Evolutionary conservation across 495 filamentous ascomycete species (phyloP), one percentile per base, ranked within the genome.

Genomic region (Terfezia boudieri): DNA sequence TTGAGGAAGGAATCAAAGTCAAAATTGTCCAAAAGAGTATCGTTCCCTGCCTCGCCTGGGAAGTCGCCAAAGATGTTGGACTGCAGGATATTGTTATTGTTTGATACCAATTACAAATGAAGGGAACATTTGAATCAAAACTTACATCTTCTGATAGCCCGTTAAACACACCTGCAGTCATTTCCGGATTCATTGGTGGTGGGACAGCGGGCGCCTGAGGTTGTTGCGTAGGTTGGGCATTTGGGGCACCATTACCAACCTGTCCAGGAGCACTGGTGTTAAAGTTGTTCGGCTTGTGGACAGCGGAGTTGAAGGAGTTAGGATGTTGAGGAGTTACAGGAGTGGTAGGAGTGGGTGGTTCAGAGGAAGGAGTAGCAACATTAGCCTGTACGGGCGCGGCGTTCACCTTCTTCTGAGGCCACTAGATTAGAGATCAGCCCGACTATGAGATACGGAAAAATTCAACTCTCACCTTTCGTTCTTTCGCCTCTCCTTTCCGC

Each of bases 1-100:
- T 79, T 79, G 52, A 96, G 71, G 76, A 95, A 96, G 0, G 84
- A 86, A 67, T 96, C 89, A 66, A 96, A 96, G 67, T 96, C 89
- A 60, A 96, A 96, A 60, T 84, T 83, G 63, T 86, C 81, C 51
- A 96, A 71, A n/a, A 92, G 81, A 65, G 88, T 75, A 49, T 70
- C 69, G 35, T 73, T 76, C 53, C 76, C 73, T 61, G 83, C 63
- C 83, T 72, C 48, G 67, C 74, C 66, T 73, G 72, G 46, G 65
- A 53, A 52, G 54, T 56, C 59, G 16, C 3, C 8, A 53, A 59
- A 60, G 51, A 14, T 26, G 22, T 23, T 37, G 26, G 5, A n/a
- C 36, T 61, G 53, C 56, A 56, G 32, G 36, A n/a, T 9, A 9
- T 22, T 23, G 6, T 20, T 20, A 20, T 32, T 32, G 7, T 20